Evolutionary conservation across 2,329 filamentous ascomycete genomes (phyloP), one percentile per base, ranked within the genome.

Genomic region (Orbilia oligospora): DNA sequence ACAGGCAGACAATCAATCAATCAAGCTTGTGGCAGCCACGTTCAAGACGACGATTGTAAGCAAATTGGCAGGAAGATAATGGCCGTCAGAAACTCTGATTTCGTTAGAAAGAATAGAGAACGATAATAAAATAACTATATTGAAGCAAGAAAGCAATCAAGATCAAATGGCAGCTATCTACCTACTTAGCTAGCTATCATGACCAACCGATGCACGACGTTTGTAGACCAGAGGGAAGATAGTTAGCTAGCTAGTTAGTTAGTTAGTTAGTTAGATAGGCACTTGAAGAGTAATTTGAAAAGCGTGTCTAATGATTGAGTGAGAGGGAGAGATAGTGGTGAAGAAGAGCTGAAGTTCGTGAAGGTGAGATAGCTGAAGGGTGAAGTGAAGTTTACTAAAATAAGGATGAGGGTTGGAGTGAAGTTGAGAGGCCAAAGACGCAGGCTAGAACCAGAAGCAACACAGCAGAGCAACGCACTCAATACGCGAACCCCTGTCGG

Each of bases 401-500:
- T n/a, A n/a, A n/a, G n/a, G n/a, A n/a, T n/a, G n/a, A n/a, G n/a
- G n/a, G n/a, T 53, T 46, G n/a, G 20, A 20, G 30, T 12, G 46
- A 20, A 64, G 24, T 14, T 44, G 36, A 24, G 69, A 30, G 46
- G 63, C 48, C 63, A 53, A 58, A 33, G 44, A 51, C 44, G 66
- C 67, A 66, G 27, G 27, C 27, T 6, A 30, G 27, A 30, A 30
- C 20, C 48, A 51, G 4, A n/a, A 20, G 44, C 44, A 46, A 46
- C 44, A 58, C 55, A 61, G 44, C 58, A n/a, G 27, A 6, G 27
- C 27, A 30, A 30, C 27, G 6, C 27, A 30, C 27, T 30, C 6
- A 30, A 30, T 30, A 72, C 69, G 69, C 69, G 69, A 55, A 72
- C 51, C 69, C 69, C 49, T 72, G 58, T 38, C 48, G 20, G 24